Evolutionary conservation across 371 early-diverging fungal species (phyloP), one percentile per base, ranked within the genome.

Genomic region (Rhizopus sp.): DNA sequence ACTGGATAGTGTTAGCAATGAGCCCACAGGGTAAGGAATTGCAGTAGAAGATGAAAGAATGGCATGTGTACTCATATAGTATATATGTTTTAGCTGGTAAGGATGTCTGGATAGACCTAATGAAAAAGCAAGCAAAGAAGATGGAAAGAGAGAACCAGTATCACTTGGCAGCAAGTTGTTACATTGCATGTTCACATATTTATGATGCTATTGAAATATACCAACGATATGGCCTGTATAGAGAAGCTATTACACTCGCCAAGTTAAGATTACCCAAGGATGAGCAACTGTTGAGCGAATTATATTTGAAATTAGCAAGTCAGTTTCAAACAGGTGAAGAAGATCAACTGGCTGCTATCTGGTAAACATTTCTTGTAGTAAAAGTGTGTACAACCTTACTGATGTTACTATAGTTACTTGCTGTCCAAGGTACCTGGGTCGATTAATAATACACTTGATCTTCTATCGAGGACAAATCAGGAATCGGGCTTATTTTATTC

Each of bases 1-100:
- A 82, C 53, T 82, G 83, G 83, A 62, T 82, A 7, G 53, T 73
- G 5, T 48, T 82, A 9, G 80, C 83, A 0, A 63, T 82, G 10
- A 77, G 80, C 57, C 83, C 83, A 15, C 63, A 66, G 50, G 77
- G 81, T 78, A 81, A 33, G 51, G 41, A 34, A 5, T 29, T 7
- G 13, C 32, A 52, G 15, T 42, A 13, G 48, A 30, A 51, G 44
- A 31, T 48, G 45, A 35, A 16, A 38, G 30, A n/a, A 39, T 41
- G 13, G 35, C 23, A 23, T 23, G 23, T 23, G 23, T n/a, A n/a
- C 23, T 23, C 23, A 23, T 23, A 37, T 13, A 15, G 7, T 39
- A 31, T 29, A 16, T 32, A 40, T 63, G 39, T 5, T n/a, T n/a
- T 53, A 78, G 83, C 64, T 33, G 75, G 83, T 10, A 72, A 77